Evolutionary conservation across 108 stramenopile genomes (phyloP), one percentile per base, ranked within the genome.

Genomic region (Thalassiosira profunda): DNA sequence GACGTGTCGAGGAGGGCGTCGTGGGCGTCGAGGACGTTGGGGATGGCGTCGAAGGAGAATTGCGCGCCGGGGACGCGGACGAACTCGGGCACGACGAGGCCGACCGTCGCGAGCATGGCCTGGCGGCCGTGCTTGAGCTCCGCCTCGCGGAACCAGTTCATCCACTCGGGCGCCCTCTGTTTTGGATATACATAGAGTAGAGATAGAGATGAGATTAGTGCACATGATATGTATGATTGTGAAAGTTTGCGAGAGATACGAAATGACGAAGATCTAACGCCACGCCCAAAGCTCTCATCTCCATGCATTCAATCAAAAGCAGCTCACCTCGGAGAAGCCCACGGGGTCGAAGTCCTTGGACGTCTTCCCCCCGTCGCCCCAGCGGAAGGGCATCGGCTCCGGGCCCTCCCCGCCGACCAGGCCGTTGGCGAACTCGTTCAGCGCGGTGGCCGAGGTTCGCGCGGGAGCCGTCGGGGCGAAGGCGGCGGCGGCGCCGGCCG

Each of bases 131-230:
- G 91, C 38, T 84, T 81, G 72, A 92, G 67, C 53, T 94, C 92
- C 59, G 84, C 76, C 76, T 95, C 90, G 60, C 92, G 89, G 91
- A 91, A 97, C 86, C 89, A 94, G 58, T 86, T 86, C 36, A 92
- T 45, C 83, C 81, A 86, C 21, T 83, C 82, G 42, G 88, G 82
- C 42, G 80, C 67, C 28, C 58, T 34, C 74, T 83, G 46, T 53
- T 40, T 36, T 65, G 12, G 40, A 67, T 15, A 12, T 51, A 12
- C 11, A 28, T 30, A 34, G 47, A 14, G 60, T 20, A 9, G 4
- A 57, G 24, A 40, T 18, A n/a, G 41, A 2, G 34, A 58, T 44
- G 9, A 47, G n/a, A 47, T 23, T 43, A 18, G 33, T 48, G 25
- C 54, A 37, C 7, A 59, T 15, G 25, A 24, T 33, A 23, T 1